A percentile compares a stretch with the other conserved stretches of the same genome.
Conservation (phyloP, 2,329 filamentous ascomycete species). For the Elsinoe batatas region DNA sequence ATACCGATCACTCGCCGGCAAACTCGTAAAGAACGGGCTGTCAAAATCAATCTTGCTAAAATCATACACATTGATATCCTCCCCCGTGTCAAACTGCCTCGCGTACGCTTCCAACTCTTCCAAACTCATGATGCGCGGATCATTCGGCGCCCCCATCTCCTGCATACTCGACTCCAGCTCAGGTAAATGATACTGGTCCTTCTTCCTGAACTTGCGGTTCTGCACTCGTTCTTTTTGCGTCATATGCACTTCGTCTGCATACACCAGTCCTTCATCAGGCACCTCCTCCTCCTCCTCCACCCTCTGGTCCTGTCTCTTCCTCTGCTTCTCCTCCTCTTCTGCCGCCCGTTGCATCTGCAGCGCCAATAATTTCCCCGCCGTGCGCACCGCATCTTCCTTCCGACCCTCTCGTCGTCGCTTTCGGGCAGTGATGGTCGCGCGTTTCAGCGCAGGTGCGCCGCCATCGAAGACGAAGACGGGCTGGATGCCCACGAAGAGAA, state of each 20-base stretch:
- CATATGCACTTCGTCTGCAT: conserved; percentile 84
- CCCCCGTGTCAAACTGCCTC: conserved; percentile 78
- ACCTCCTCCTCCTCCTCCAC: conserved; percentile 53
- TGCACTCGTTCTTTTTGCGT: conserved; percentile 62
- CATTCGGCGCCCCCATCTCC: conserved; percentile 80
- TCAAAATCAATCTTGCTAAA: conserved; percentile 99
- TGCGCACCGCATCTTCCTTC: conserved; percentile 83
- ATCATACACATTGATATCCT: conserved; percentile 80
- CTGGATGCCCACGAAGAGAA: conserved; percentile 90
- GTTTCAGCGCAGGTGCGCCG: conserved; percentile 80
- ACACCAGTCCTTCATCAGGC: conserved; percentile 64
- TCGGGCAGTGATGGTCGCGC: conserved; percentile 74
- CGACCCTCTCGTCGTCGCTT: conserved; percentile 76
- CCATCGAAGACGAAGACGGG: conserved; percentile 98
- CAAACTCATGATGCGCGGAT: conserved; percentile 91
- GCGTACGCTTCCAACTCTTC: conserved; percentile 93
- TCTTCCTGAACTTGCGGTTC: conserved; percentile 73
- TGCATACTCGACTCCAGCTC: conserved; percentile 69
- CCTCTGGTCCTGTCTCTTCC: conserved; percentile 33
- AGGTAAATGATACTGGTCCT: conserved; percentile 90
- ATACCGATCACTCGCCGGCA: conserved; percentile 84
- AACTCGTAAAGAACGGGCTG: conserved; percentile 83
- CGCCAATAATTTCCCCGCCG: conserved; percentile 81
- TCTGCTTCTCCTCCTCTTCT: conserved; percentile 71
- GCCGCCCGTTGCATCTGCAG: conserved; percentile 88